A percentile compares a stretch with the other conserved stretches of the same genome.
phyloP scores from a whole-genome alignment of 176 grass and related monocot species.

The Guadua angustifolia region DNA sequence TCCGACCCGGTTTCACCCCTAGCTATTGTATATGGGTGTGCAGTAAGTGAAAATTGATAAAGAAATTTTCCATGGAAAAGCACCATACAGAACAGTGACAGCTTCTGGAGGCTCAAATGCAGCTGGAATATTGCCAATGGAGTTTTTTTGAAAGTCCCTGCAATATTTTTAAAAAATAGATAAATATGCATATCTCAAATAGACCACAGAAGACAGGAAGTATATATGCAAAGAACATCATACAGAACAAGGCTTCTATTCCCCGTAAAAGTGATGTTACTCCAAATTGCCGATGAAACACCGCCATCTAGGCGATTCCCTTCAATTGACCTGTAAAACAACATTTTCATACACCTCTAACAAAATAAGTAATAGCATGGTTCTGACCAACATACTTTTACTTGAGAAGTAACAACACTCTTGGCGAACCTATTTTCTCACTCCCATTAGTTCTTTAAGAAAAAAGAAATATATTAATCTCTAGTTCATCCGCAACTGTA shows the following conservation, averaged over 20 bases:
- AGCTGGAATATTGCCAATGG: slow-evolving; percentile 60
- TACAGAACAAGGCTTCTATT: slow-evolving; percentile 86
- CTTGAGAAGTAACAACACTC: slow-evolving; percentile 19
- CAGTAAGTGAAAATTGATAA: slow-evolving; percentile 26
- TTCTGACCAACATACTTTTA: slow-evolving; percentile 9
- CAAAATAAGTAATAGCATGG: slow-evolving; percentile 17
- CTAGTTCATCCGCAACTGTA: slow-evolving; percentile 24
- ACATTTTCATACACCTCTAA: slow-evolving; percentile 25
- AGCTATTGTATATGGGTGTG: background rate
- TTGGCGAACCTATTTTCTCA: background rate
- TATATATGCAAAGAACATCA: slow-evolving; percentile 39
- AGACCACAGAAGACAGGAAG: slow-evolving; percentile 36
- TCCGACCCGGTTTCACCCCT: too few relatives aligned
- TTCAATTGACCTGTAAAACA: slow-evolving; percentile 65
- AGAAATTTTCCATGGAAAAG: slow-evolving; percentile 28
- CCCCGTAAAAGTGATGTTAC: slow-evolving; percentile 56
- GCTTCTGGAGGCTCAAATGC: slow-evolving; percentile 61
- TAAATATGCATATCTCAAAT: slow-evolving; percentile 41
- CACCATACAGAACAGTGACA: slow-evolving; percentile 74
- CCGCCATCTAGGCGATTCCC: slow-evolving; percentile 52
- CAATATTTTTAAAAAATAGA: slow-evolving; percentile 40
- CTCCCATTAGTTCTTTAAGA: background rate
- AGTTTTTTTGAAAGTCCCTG: slow-evolving; percentile 92
- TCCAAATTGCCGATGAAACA: slow-evolving; percentile 76
- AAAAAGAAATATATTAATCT: slow-evolving; percentile 11